Base-by-base conservation (phyloP, 1,139 yeast species). In the Debaryomycetaceae sp. region DNA sequence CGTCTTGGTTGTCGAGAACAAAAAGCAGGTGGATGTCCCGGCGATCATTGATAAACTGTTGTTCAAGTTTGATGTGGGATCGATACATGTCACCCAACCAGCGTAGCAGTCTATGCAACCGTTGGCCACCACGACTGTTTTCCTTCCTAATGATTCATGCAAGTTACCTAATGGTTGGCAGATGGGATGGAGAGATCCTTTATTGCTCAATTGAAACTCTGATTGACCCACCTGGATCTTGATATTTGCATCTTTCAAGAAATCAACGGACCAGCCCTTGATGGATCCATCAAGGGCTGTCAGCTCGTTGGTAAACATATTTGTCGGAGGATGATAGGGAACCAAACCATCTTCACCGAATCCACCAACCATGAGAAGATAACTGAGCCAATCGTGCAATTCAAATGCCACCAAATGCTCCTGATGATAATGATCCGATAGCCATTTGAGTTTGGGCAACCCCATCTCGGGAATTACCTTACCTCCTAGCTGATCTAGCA, bases 91-190 rank as follows among this genome's bases (percentile, higher is more conserved):
- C 6, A 78, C 57, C 78, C 81, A 79, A 2, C 83, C 79, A 1
- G 80, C 76, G 51, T 81, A 80, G 44, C 85, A 77, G 53, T 81
- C 85, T 37, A 80, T 80, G 39, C 80, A 71, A 6, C 83, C 83
- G 46, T 75, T 71, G 8, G 66, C 65, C 3, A 80, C 65, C 0
- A 56, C 44, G 3, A 39, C 37, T 24, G 48, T 37, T 14, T 44
- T 35, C 2, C 43, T 38, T 22, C 47, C 42, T 3, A 51, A 38
- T 4, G 42, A 39, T 2, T 34, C 17, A 13, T 45, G 36, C 6
- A 53, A 45, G 5, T 31, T 34, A 1, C 69, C 70, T 6, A 64
- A 45, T 8, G 46, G 49, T 5, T 50, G 47, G 5, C 71, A 71
- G 11, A 58, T 48, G 33, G 51, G 51, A 13, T 42, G 50, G 13